Percentiles rank a stretch among this genome's conserved stretches.
phyloP scores from a whole-genome alignment of 371 early-diverging fungal genomes.

The Zopfochytrium polystomum region DNA sequence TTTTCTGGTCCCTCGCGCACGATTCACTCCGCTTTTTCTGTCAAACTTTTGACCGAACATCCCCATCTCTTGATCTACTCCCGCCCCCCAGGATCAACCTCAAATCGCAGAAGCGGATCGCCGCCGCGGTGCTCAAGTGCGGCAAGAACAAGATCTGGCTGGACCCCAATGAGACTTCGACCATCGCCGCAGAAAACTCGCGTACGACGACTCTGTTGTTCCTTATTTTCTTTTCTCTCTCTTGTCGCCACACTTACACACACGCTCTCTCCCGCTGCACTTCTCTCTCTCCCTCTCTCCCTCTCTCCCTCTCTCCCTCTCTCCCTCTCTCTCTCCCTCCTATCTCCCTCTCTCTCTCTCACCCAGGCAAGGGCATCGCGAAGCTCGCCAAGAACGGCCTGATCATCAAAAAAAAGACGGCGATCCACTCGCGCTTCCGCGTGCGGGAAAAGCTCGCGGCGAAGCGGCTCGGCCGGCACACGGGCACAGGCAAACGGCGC shows the following conservation, averaged over 20 bases:
- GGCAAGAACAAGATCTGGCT: constrained; percentile 99
- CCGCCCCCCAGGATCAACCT: constrained; percentile 50
- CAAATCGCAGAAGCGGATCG: constrained; percentile 87
- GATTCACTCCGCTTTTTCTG: no score
- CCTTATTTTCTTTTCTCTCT: no score
- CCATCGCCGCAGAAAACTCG: constrained; percentile 96
- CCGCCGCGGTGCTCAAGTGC: constrained; percentile 97
- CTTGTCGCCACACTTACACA: no score
- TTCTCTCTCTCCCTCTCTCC: no score
- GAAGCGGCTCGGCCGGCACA: constrained; percentile 99
- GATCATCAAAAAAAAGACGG: constrained; percentile 95
- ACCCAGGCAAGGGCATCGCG: constrained; percentile 88
- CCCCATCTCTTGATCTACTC: no score
- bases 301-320: no score
- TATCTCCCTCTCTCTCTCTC: constrained; percentile 2
- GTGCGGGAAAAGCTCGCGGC: constrained; percentile 90
- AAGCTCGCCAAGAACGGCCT: constrained; percentile 97
- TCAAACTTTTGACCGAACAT: no score
- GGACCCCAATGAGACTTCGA: constrained; percentile 96
- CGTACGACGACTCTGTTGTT: no score
- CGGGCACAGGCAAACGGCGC: constrained; percentile 97
- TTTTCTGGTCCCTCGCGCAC: no score
- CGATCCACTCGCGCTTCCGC: constrained; percentile 93
- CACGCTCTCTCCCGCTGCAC: no score
- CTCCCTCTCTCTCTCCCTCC: no score